Conservation (phyloP, 306 rosid genomes). For the Cucurbita maxima region DNA sequence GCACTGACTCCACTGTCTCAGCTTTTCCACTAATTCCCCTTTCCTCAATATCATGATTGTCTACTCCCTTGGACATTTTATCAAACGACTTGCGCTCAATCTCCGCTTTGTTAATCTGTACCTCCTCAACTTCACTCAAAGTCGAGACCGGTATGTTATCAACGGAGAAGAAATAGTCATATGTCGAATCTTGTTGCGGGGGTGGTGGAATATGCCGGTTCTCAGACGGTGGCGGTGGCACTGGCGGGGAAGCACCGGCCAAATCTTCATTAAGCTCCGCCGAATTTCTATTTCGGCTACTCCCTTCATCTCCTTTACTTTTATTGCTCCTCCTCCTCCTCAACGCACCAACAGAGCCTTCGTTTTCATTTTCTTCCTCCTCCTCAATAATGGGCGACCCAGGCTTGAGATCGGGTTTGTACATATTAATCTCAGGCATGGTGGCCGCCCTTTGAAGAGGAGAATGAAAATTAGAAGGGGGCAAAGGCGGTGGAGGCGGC, state of each 20-base stretch:
- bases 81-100: slow-evolving; percentile 19
- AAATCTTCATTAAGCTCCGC: slow-evolving; percentile 18
- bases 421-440: slow-evolving; percentile 65
- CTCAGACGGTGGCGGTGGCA: slow-evolving; percentile 17
- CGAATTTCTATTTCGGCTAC: slow-evolving; percentile 14
- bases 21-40: background rate
- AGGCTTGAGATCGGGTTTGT: slow-evolving; percentile 25
- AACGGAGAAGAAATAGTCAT: slow-evolving; percentile 49
- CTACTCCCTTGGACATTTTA: slow-evolving; percentile 26
- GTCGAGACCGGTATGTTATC: slow-evolving; percentile 37
- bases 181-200: slow-evolving; percentile 24
- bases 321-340: slow-evolving; percentile 23
- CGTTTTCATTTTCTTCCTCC: slow-evolving; percentile 32
- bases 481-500: slow-evolving; percentile 44
- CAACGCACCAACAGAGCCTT: slow-evolving; percentile 16
- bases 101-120: slow-evolving; percentile 14
- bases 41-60: slow-evolving; percentile 5
- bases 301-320: slow-evolving; percentile 9
- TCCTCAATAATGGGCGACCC: slow-evolving; percentile 25
- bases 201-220: slow-evolving; percentile 16
- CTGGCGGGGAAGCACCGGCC: slow-evolving; percentile 18
- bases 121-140: slow-evolving; percentile 32
- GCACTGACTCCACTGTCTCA: slow-evolving; percentile 6
- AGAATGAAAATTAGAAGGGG: slow-evolving; percentile 2
- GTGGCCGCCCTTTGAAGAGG: slow-evolving; percentile 51